phyloP scores from a whole-genome alignment of 805 yeast genomes.

The Candida railenensis region DNA sequence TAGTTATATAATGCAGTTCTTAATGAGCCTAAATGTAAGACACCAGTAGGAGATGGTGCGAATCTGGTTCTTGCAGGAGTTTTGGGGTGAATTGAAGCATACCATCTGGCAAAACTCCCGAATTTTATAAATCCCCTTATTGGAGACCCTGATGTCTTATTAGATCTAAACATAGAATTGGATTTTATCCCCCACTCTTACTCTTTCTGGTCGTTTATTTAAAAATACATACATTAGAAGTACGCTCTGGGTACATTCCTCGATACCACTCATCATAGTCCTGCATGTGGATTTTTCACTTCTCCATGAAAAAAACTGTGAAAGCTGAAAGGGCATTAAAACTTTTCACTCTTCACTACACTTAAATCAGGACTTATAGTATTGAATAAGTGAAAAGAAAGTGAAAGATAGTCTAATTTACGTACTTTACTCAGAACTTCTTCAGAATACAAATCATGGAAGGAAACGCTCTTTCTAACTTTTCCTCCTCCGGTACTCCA shows the following conservation, averaged over 20 bases:
- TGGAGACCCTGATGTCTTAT: too few relatives aligned
- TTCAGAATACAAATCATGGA: background rate
- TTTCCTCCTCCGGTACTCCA: constrained; percentile 3
- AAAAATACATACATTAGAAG: too few relatives aligned
- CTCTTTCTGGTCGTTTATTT: too few relatives aligned
- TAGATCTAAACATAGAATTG: too few relatives aligned
- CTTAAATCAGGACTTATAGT: background rate
- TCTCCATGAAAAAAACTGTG: background rate
- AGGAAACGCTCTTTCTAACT: background rate
- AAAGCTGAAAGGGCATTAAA: too few relatives aligned
- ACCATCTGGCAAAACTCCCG: background rate
- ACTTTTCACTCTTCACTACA: background rate
- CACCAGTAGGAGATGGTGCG: constrained; percentile 98
- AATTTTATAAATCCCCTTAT: background rate
- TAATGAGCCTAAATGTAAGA: constrained; percentile 87
- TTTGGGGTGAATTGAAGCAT: constrained; percentile 35
- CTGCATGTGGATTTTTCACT: constrained; percentile 3
- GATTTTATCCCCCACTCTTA: too few relatives aligned
- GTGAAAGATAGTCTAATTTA: too few relatives aligned
- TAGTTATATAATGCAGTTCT: constrained; percentile 93
- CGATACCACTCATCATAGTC: background rate
- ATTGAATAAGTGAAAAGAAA: too few relatives aligned
- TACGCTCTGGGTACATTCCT: too few relatives aligned
- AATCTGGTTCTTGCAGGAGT: constrained; percentile 81
- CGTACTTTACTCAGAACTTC: too few relatives aligned